These are phyloP conservation scores for Penicillium sp. DNA, from an alignment of 2,329 filamentous ascomycete species.

Conservation along the genomic window DNA sequence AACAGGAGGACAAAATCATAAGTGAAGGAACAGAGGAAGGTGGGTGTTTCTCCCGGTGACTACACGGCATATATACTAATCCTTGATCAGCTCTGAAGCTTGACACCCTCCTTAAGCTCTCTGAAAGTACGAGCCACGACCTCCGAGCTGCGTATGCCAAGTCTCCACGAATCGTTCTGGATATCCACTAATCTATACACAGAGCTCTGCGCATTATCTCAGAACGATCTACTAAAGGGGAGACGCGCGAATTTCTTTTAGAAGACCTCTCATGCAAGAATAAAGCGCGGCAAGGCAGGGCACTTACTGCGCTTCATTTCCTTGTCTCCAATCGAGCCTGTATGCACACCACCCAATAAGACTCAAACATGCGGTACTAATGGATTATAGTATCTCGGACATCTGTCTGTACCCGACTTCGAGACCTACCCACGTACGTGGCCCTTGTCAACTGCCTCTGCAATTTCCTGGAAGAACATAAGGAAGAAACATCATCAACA, in stretches of 20 bases:
- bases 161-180: constrained; percentile 46
- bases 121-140: constrained; percentile 68
- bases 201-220: constrained; percentile 48
- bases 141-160: constrained; percentile 66
- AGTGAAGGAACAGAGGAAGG: constrained; percentile 72
- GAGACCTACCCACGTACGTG: constrained; percentile 37
- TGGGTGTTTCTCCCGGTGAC: constrained; percentile 25
- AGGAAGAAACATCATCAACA: constrained; percentile 34
- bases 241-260: constrained; percentile 41
- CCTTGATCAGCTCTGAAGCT: constrained; percentile 62
- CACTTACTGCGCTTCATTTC: constrained; percentile 45
- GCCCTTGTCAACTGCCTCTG: constrained; percentile 44
- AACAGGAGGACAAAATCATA: constrained; percentile 69
- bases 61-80: no score
- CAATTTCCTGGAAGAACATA: constrained; percentile 41
- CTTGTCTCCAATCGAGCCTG: constrained; percentile 41
- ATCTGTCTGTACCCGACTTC: constrained; percentile 33
- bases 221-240: constrained; percentile 44
- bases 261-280: constrained; percentile 43
- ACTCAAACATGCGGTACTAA: constrained; percentile 3
- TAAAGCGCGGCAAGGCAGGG: constrained; percentile 37
- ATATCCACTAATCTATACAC: constrained; percentile 44
- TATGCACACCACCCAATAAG: constrained; percentile 21
- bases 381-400: constrained; percentile 35
- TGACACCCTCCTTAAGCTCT: constrained; percentile 64